Base-by-base conservation (phyloP, 371 early-diverging fungal species). In the Scutellospora calospora region DNA sequence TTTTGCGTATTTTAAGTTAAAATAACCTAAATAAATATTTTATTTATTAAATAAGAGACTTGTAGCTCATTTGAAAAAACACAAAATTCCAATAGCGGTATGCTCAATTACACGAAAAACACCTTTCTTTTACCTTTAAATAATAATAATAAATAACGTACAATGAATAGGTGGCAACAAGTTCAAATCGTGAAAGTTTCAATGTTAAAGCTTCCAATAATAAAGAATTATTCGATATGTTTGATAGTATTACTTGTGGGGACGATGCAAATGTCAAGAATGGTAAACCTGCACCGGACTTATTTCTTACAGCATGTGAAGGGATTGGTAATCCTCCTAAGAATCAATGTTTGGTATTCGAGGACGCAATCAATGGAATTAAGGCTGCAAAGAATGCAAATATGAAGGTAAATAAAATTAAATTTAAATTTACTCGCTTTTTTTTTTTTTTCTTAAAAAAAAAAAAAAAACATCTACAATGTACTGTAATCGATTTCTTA, bases 271-370 rank as follows among this genome's bases (percentile, higher is more conserved):
- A 87, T 4, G 91, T 97, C 57, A 84, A 87, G 76, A 82, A 88
- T 71, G 95, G 96, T 22, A 98, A 98, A 85, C 98, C 98, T 5
- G 87, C 93, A 16, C 98, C 98, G 0, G 98, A 98, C 83, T 87
- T 97, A 22, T 98, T 97, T 84, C 87, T 93, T 38, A 93, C 89
- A 9, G 98, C 96, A 76, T 83, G 85, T 83, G 65, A 85, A 80
- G 83, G 87, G 69, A 76, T 90, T 22, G 89, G 88, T 54, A 83
- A 85, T 72, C 87, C 90, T 2, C 83, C 87, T 78, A 84, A 90
- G 1, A 87, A 87, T 6, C 88, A 89, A 31, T 96, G 97, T 84
- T 87, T 98, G 27, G 97, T 97, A 18, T 97, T 98, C 91, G 98
- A 98, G 84, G 98, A 98, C 82, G 93, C 97, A 6, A 85, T 89